Conservation (phyloP, 2,329 filamentous ascomycete genomes). For the Talaromyces verruculosus region DNA sequence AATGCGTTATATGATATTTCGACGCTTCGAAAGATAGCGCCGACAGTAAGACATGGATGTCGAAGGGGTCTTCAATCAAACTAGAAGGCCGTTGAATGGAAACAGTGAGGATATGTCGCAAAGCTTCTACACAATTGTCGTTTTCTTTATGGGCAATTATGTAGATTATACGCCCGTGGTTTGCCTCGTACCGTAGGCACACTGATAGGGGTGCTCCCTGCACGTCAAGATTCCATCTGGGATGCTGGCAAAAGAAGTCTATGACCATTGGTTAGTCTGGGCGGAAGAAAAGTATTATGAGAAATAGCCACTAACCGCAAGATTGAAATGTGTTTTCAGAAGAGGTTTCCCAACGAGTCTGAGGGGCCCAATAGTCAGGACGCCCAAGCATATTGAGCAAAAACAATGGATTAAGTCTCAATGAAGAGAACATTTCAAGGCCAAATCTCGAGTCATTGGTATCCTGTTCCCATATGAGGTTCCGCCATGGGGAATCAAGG, state of each 20-base stretch:
- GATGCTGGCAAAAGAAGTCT: slow-evolving; percentile 2
- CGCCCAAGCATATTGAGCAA: not conserved
- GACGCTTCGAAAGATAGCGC: not conserved
- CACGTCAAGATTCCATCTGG: not conserved
- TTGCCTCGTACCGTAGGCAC: not conserved
- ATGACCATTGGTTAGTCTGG: not conserved
- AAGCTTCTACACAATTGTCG: not conserved
- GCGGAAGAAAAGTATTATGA: not conserved
- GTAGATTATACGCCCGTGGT: not conserved
- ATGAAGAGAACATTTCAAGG: not conserved
- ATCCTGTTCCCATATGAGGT: slow-evolving; percentile 3
- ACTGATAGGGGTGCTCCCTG: not conserved
- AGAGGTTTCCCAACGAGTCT: not conserved
- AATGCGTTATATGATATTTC: not conserved
- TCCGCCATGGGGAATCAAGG: not conserved
- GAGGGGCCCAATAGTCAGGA: not conserved
- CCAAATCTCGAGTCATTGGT: not conserved
- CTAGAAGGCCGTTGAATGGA: not conserved
- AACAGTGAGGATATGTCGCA: not conserved
- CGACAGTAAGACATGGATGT: not conserved
- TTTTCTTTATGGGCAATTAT: not conserved
- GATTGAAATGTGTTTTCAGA: not conserved
- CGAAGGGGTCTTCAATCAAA: not conserved
- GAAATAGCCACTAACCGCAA: not conserved
- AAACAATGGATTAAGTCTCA: not conserved